Percentiles rank a stretch among this genome's conserved stretches.
Conservation (phyloP, 805 yeast species). For the Metschnikowia anglica region DNA sequence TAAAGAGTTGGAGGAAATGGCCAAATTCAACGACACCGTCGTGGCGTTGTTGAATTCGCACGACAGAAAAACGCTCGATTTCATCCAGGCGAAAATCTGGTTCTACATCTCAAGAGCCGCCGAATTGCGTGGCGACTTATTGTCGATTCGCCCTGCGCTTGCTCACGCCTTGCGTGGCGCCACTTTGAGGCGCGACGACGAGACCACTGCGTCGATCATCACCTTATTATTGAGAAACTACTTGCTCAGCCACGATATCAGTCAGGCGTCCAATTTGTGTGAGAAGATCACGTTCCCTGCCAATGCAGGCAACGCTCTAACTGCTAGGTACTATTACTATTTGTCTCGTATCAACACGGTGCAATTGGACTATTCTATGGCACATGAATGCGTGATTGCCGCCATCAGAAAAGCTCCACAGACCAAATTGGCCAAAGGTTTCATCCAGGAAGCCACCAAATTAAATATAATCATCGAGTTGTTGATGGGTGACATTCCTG, state of each 20-base stretch:
- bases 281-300: slow-evolving; percentile 88
- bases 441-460: slow-evolving; percentile 85
- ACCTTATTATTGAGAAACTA: slow-evolving; percentile 84
- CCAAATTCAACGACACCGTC: slow-evolving; percentile 52
- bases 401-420: slow-evolving; percentile 97
- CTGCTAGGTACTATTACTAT: slow-evolving; percentile 89
- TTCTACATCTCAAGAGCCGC: slow-evolving; percentile 75
- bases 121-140: slow-evolving; percentile 57
- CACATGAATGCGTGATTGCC: slow-evolving; percentile 86
- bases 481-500: slow-evolving; percentile 96
- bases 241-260: slow-evolving; percentile 72
- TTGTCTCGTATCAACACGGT: slow-evolving; percentile 87
- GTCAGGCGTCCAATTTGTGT: slow-evolving; percentile 84
- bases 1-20: slow-evolving; percentile 48
- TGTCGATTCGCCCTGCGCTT: slow-evolving; percentile 65
- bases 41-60: slow-evolving; percentile 57
- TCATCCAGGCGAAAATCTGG: slow-evolving; percentile 88
- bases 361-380: slow-evolving; percentile 88
- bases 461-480: slow-evolving; percentile 84
- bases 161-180: slow-evolving; percentile 81
- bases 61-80: slow-evolving; percentile 82
- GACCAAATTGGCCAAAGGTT: slow-evolving; percentile 79
- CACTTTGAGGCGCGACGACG: slow-evolving; percentile 86
- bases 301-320: slow-evolving; percentile 79
- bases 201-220: slow-evolving; percentile 83